Percentiles rank a stretch among this genome's conserved stretches.
Evolutionary conservation across 352 stramenopile genomes (phyloP).

Genomic region (Blastocystis sp.): DNA sequence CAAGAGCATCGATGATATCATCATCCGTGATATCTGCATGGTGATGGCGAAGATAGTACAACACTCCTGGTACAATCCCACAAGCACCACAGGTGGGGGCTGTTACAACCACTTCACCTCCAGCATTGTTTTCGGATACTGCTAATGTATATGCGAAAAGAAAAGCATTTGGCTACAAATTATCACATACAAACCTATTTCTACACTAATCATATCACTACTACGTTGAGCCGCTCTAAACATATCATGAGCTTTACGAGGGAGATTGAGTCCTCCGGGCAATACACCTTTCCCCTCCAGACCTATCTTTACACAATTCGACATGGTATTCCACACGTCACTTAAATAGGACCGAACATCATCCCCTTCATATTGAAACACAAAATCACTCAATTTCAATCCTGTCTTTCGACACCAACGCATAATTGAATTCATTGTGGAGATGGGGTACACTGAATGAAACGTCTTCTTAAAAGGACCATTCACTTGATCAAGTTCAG

Average conservation of each 20-base stretch:
- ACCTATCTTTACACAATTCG: conserved; percentile 67
- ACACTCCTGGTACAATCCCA: conserved; percentile 69
- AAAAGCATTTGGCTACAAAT: conserved; percentile 56
- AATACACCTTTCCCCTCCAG: conserved; percentile 66
- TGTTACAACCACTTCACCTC: conserved; percentile 68
- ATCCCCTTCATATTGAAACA: conserved; percentile 66
- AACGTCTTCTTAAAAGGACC: conserved; percentile 64
- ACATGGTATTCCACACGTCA: conserved; percentile 70
- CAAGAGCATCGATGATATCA: conserved; percentile 68
- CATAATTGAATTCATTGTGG: conserved; percentile 63
- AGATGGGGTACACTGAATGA: conserved; percentile 48
- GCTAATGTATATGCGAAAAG: conserved; percentile 70
- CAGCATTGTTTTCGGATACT: conserved; percentile 70
- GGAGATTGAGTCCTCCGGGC: conserved; percentile 69
- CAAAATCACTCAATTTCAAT: conserved; percentile 55
- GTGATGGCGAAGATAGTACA: conserved; percentile 68
- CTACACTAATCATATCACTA: not conserved
- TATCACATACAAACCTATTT: not conserved
- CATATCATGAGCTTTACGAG: conserved; percentile 67
- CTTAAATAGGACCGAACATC: conserved; percentile 65
- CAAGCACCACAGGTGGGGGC: conserved; percentile 70
- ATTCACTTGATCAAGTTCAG: conserved; percentile 63
- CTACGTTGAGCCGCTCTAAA: conserved; percentile 67
- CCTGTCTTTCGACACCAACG: conserved; percentile 43
- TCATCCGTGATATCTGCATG: conserved; percentile 65